Evolutionary conservation across 768 basidiomycete genomes (phyloP).

Genomic region (Tylopilus subfusipes): DNA sequence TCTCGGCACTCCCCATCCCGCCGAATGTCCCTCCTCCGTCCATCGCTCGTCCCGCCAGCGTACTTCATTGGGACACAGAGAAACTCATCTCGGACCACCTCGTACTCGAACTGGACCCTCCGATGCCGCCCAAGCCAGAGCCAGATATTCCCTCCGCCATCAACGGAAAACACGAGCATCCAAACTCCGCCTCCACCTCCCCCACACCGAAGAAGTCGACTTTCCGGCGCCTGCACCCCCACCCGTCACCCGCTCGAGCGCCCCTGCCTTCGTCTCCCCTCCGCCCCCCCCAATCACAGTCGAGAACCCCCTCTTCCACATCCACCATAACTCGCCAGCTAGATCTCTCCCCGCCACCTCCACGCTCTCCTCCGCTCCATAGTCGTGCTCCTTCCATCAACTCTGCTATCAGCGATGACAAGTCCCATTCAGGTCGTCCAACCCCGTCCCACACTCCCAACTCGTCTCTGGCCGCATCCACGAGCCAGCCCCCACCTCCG

Average conservation of each 20-base stretch:
- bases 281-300: conserved; percentile 24
- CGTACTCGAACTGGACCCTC: conserved; percentile 4
- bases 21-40: conserved; percentile 18
- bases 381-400: conserved; percentile 33
- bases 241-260: conserved; percentile 20
- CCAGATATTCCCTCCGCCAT: background rate
- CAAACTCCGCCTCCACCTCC: background rate
- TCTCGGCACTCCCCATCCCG: conserved; percentile 29
- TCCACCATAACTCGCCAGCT: conserved; percentile 21
- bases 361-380: conserved; percentile 28
- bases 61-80: conserved; percentile 15
- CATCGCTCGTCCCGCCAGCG: background rate
- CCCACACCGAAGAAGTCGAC: conserved; percentile 35
- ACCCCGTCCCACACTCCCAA: conserved; percentile 15
- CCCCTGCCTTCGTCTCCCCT: conserved; percentile 35
- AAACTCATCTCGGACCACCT: conserved; percentile 7
- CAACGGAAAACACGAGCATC: conserved; percentile 11
- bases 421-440: background rate
- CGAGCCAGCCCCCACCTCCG: conserved; percentile 7
- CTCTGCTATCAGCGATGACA: conserved; percentile 16
- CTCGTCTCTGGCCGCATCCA: background rate
- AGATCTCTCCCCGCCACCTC: conserved; percentile 20
- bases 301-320: conserved; percentile 16
- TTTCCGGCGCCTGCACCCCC: conserved; percentile 49
- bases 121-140: background rate